Evolutionary conservation across 2,329 filamentous ascomycete species (phyloP).

Genomic region (Paraconiothyrium sp.): DNA sequence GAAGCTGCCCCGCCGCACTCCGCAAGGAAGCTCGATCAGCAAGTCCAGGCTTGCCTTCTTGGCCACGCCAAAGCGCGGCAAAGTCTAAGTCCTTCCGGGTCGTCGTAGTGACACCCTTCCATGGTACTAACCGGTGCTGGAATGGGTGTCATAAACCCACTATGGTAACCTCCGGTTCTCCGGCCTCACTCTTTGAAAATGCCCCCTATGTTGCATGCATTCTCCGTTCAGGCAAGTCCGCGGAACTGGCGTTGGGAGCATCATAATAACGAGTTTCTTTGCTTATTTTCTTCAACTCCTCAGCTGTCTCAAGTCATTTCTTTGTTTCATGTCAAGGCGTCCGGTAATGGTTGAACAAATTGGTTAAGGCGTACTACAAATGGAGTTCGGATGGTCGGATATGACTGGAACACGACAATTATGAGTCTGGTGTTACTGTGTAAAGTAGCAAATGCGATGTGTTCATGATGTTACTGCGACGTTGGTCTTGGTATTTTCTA

Average conservation of each 20-base stretch:
- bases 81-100: conserved; percentile 25
- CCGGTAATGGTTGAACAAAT: conserved; percentile 2
- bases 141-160: neutral
- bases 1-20: conserved; percentile 44
- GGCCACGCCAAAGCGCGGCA: conserved; percentile 50
- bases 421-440: neutral
- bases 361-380: conserved; percentile 13
- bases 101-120: neutral
- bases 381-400: neutral
- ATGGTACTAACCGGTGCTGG: neutral
- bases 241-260: conserved; percentile 5
- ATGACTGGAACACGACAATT: neutral
- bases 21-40: conserved; percentile 45
- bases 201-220: neutral
- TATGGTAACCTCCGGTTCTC: neutral
- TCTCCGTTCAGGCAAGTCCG: neutral
- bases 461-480: neutral
- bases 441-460: neutral
- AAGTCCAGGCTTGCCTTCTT: conserved; percentile 50
- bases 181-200: neutral
- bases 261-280: conserved; percentile 5
- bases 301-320: neutral
- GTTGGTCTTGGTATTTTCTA: neutral
- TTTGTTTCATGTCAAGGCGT: neutral
- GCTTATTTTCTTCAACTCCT: neutral